Conservation (phyloP, 768 basidiomycete genomes). For the Lentinula guzmanii region DNA sequence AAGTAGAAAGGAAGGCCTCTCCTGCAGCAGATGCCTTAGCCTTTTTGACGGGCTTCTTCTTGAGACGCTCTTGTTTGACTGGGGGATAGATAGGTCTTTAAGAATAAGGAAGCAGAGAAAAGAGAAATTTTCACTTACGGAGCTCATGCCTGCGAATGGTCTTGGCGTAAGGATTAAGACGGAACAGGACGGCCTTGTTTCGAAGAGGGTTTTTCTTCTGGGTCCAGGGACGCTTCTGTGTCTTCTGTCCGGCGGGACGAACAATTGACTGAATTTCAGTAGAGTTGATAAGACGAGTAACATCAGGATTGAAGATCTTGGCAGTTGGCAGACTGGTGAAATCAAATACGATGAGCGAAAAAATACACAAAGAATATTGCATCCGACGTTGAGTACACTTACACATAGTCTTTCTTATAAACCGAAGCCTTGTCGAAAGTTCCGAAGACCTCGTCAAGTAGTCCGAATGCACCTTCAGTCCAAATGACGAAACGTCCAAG, state of each 20-base stretch:
- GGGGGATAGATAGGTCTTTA: conserved; percentile 2
- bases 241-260: conserved; percentile 80
- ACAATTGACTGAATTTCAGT: conserved; percentile 97
- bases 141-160: conserved; percentile 85
- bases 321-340: conserved; percentile 74
- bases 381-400: conserved; percentile 18
- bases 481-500: conserved; percentile 99
- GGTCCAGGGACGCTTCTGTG: conserved; percentile 91
- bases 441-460: conserved; percentile 93
- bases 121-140: conserved; percentile 43
- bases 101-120: conserved; percentile 2
- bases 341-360: not conserved
- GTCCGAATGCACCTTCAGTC: conserved; percentile 91
- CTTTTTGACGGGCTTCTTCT: conserved; percentile 60
- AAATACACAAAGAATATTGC: not conserved
- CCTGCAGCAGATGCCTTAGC: conserved; percentile 61
- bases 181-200: conserved; percentile 94
- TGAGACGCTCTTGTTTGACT: conserved; percentile 80
- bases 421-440: conserved; percentile 85
- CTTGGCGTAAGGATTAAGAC: conserved; percentile 98
- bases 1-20: conserved; percentile 76
- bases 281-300: conserved; percentile 97
- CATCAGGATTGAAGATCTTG: conserved; percentile 96
- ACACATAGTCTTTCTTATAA: conserved; percentile 90
- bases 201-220: conserved; percentile 98